These are phyloP conservation scores for Kazachstania martiniae DNA, from an alignment of 805 yeast genomes.

Conservation along the genomic window DNA sequence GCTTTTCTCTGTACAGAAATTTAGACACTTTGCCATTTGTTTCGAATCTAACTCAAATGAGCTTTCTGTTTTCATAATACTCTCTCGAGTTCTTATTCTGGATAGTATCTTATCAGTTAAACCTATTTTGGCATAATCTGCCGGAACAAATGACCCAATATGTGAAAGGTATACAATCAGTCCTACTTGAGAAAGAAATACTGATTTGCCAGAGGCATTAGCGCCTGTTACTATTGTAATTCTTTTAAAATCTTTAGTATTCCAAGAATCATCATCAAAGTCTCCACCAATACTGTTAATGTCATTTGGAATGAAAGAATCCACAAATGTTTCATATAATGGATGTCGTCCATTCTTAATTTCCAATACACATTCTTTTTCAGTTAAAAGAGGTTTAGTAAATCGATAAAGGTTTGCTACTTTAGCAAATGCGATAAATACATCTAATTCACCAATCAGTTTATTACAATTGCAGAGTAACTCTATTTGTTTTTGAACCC, in stretches of 20 bases:
- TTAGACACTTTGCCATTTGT: slow-evolving; percentile 34
- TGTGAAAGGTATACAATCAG: slow-evolving; percentile 40
- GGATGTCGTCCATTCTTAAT: slow-evolving; percentile 38
- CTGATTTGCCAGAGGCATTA: slow-evolving; percentile 43
- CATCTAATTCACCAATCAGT: slow-evolving; percentile 30
- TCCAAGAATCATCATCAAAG: slow-evolving; percentile 5
- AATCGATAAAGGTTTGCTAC: slow-evolving; percentile 23
- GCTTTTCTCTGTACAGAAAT: slow-evolving; percentile 31
- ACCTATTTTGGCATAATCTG: slow-evolving; percentile 34
- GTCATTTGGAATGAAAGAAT: slow-evolving; percentile 35
- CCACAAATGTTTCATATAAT: slow-evolving; percentile 31
- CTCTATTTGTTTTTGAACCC: slow-evolving; percentile 7
- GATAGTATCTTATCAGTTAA: slow-evolving; percentile 39
- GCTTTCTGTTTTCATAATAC: slow-evolving; percentile 32
- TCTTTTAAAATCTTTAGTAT: slow-evolving; percentile 14
- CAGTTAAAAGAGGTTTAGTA: slow-evolving; percentile 25
- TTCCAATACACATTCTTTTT: slow-evolving; percentile 17
- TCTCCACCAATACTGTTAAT: slow-evolving; percentile 21
- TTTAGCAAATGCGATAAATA: slow-evolving; percentile 27
- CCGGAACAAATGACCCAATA: slow-evolving; percentile 47
- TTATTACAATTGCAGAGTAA: slow-evolving; percentile 13
- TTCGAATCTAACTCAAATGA: slow-evolving; percentile 41
- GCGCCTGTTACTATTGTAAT: slow-evolving; percentile 38
- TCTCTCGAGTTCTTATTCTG: slow-evolving; percentile 34
- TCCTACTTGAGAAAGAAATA: slow-evolving; percentile 38